Conservation (phyloP, 495 filamentous ascomycete genomes). For the Aspergillus avenaceus region DNA sequence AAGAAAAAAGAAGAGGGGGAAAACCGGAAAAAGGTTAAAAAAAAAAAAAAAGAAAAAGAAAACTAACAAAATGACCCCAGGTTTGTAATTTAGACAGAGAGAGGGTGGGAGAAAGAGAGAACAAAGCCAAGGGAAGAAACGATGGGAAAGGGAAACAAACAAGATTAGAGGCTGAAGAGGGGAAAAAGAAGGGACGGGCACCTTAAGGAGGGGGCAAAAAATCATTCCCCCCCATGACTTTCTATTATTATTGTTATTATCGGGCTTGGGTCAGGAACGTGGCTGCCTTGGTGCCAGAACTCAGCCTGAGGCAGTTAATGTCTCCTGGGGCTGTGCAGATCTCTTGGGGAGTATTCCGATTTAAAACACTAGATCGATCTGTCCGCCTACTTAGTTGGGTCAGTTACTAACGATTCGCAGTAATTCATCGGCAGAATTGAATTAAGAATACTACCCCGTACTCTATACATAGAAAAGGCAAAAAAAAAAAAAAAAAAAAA, state of each 20-base stretch:
- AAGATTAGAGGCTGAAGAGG: slow-evolving; percentile 12
- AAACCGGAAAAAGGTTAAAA: too few relatives aligned
- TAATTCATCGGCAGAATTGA: too few relatives aligned
- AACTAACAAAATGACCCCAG: too few relatives aligned
- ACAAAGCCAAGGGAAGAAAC: neutral
- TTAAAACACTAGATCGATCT: neutral
- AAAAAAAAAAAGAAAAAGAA: too few relatives aligned
- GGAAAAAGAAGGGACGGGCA: slow-evolving; percentile 3
- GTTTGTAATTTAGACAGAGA: too few relatives aligned
- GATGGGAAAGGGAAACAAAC: slow-evolving; percentile 3
- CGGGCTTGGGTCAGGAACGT: slow-evolving; percentile 18
- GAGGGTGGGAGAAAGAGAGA: neutral
- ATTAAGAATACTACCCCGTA: too few relatives aligned
- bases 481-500: too few relatives aligned
- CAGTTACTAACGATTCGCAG: too few relatives aligned
- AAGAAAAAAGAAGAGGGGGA: neutral
- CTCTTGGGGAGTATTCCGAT: too few relatives aligned
- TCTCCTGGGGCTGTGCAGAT: slow-evolving; percentile 12
- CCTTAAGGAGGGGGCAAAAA: neutral
- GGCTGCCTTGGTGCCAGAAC: slow-evolving; percentile 10
- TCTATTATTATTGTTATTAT: too few relatives aligned
- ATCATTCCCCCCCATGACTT: slow-evolving; percentile 7
- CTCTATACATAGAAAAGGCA: too few relatives aligned
- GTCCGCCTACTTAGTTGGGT: too few relatives aligned
- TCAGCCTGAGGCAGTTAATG: slow-evolving; percentile 3